Evolutionary conservation across 805 yeast genomes (phyloP).

Genomic region (Cyberlindnera veronae): DNA sequence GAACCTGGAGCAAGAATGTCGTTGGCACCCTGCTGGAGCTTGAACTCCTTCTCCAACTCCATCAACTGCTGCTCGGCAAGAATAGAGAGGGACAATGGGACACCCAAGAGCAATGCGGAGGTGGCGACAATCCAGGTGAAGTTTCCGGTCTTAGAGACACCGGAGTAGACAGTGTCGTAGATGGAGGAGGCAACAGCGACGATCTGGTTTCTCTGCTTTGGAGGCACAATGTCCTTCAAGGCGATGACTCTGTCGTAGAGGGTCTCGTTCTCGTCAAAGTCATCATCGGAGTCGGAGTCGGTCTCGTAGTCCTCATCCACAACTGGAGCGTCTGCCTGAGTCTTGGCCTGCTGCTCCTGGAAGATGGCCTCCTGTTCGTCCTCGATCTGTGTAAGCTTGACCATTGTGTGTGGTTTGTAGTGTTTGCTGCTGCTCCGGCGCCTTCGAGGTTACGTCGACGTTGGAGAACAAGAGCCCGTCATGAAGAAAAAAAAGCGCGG

Average conservation of each 20-base stretch:
- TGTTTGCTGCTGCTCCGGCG: too few species aligned
- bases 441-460: too few species aligned
- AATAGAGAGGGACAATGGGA: constrained; percentile 86
- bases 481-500: constrained; percentile 3
- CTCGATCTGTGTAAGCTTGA: constrained; percentile 69
- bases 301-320: constrained; percentile 41
- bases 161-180: constrained; percentile 40
- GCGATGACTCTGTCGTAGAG: constrained; percentile 85
- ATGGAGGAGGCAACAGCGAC: constrained; percentile 30
- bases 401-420: constrained; percentile 43
- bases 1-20: constrained; percentile 71
- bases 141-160: constrained; percentile 63
- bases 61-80: constrained; percentile 89
- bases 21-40: constrained; percentile 72
- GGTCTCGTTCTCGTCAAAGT: constrained; percentile 81
- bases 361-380: constrained; percentile 41
- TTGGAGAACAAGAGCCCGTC: not conserved
- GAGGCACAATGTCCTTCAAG: constrained; percentile 87
- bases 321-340: constrained; percentile 32
- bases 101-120: constrained; percentile 80
- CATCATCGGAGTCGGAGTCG: constrained; percentile 51
- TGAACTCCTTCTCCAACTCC: constrained; percentile 91
- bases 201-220: constrained; percentile 66
- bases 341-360: constrained; percentile 31
- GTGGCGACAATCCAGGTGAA: constrained; percentile 85